These are phyloP conservation scores for Rosa multiflora DNA, from an alignment of 306 rosid genomes.

Conservation along the genomic window DNA sequence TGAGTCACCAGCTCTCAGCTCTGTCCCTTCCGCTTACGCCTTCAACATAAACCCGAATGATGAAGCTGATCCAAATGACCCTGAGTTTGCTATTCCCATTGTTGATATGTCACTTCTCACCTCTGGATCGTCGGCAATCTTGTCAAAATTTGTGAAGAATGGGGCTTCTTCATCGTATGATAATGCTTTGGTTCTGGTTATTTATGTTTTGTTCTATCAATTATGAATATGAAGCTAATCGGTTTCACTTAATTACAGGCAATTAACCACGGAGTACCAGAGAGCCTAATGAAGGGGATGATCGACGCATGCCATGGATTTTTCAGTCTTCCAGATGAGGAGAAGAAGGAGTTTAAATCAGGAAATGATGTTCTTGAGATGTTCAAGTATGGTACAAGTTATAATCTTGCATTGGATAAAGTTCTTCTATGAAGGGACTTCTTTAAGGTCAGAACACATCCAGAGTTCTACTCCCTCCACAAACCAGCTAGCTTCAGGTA, in stretches of 20 bases:
- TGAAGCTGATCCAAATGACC: slow-evolving; percentile 31
- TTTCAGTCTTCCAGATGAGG: slow-evolving; percentile 22
- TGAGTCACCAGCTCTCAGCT: slow-evolving; percentile 30
- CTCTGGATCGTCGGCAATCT: slow-evolving; percentile 30
- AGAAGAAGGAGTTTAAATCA: slow-evolving; percentile 2
- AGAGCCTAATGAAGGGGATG: slow-evolving; percentile 34
- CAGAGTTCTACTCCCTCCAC: not conserved
- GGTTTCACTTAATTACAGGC: slow-evolving; percentile 18
- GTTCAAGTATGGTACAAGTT: not conserved
- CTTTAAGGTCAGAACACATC: not conserved
- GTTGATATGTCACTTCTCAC: slow-evolving; percentile 47
- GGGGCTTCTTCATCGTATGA: slow-evolving; percentile 51
- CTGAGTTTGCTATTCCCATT: slow-evolving; percentile 41
- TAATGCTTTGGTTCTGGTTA: too few species aligned
- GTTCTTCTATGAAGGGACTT: not conserved
- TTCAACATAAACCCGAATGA: slow-evolving; percentile 25
- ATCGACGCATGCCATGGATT: slow-evolving; percentile 31
- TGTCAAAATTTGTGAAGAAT: slow-evolving; percentile 39
- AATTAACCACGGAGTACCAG: slow-evolving; percentile 45
- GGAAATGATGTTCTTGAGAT: not conserved
- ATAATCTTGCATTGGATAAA: not conserved
- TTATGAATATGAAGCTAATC: too few species aligned
- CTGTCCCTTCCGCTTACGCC: slow-evolving; percentile 43
- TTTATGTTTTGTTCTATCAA: too few species aligned
- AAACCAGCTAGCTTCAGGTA: not conserved